Percentiles rank a stretch among this genome's conserved stretches.
phyloP scores from a whole-genome alignment of 768 basidiomycete species.

The Rubroboletus satanas region DNA sequence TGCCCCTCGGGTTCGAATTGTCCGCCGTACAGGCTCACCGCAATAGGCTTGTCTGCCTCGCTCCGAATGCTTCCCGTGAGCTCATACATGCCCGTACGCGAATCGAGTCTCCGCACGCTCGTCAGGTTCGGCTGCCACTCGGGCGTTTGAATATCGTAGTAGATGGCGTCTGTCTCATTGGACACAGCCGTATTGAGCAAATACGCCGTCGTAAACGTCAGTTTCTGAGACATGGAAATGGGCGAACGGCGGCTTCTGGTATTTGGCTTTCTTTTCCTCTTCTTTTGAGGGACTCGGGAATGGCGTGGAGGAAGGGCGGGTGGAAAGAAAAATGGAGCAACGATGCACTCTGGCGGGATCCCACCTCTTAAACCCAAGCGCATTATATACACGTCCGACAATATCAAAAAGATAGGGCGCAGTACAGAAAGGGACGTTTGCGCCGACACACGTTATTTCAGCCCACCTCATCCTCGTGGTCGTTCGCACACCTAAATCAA shows the following conservation, averaged over 20 bases:
- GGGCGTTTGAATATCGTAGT: conserved; percentile 40
- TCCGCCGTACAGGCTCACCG: conserved; percentile 28
- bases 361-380: background rate
- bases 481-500: background rate
- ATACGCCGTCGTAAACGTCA: conserved; percentile 37
- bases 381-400: background rate
- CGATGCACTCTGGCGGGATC: background rate
- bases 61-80: conserved; percentile 32
- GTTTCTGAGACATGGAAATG: conserved; percentile 27
- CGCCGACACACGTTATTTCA: background rate
- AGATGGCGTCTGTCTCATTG: conserved; percentile 35
- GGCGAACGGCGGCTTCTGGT: background rate
- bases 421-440: background rate
- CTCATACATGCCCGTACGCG: conserved; percentile 28
- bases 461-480: background rate
- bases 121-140: conserved; percentile 36
- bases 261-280: background rate
- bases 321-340: background rate
- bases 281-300: background rate
- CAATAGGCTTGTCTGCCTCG: conserved; percentile 27
- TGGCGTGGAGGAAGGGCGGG: background rate
- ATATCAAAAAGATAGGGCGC: background rate
- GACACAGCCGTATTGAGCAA: conserved; percentile 37
- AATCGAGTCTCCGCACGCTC: conserved; percentile 32
- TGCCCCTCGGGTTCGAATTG: conserved; percentile 26